Evolutionary conservation across 75 land plant species (phyloP), one percentile per base, ranked within the genome.

Genomic region (Cupressus sempervirens): DNA sequence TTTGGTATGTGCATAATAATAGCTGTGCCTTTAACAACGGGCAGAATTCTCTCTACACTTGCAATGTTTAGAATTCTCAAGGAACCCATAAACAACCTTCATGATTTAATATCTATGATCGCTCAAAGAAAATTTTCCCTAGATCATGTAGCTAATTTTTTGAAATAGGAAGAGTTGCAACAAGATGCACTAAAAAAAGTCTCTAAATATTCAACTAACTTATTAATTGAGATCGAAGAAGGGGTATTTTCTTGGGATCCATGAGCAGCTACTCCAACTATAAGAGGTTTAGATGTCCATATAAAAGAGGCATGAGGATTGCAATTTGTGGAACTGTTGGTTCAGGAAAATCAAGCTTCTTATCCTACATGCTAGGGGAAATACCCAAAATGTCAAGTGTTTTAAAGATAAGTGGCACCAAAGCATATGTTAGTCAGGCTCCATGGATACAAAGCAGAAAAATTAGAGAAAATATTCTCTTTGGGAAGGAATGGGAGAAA

Each of bases 351-450:
- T n/a, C n/a, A n/a, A n/a, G n/a, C n/a, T n/a, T n/a, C n/a, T n/a
- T 48, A 8, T 48, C 52, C 52, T 48, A 13, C 12, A 48, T 48
- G 12, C 52, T 48, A 48, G 52, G 52, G 52, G 92, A 96, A 52
- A 94, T 96, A 41, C 93, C 89, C 14, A 94, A 92, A 85, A 20
- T 90, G 35, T 85, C 92, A 41, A 96, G 98, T 13, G 85, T 58
- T 35, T 92, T 94, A 40, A 89, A 90, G 84, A 85, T 97, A 12
- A 89, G 95, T 83, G 96, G 94, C 30, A 90, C 87, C 29, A 90
- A 89, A 81, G 99, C 99, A 32, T 97, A 94, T 90, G 98, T 97
- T 67, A 89, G 95, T 45, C 98, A 97, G 81, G 88, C 94, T 1
- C 92, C 99, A 29, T 97, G 99, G 99, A 95, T 97, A 73, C 90